Conservation (phyloP, 192 early-diverging fungal species). For the Coemansia brasiliensis region DNA sequence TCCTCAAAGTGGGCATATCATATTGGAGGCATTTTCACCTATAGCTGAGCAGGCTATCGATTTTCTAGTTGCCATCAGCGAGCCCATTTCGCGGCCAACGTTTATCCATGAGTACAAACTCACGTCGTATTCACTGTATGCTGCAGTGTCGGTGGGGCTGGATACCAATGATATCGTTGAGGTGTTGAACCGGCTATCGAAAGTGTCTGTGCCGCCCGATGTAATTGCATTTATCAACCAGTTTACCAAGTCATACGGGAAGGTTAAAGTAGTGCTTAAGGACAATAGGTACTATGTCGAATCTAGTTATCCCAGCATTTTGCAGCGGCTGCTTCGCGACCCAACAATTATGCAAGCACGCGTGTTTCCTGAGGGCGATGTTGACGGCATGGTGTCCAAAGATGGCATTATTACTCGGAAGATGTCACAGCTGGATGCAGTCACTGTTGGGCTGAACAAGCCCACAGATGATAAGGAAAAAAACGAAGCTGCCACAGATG, state of each 20-base stretch:
- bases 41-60: constrained; percentile 95
- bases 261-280: constrained; percentile 95
- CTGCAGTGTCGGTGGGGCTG: constrained; percentile 96
- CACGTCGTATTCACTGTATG: constrained; percentile 93
- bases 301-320: constrained; percentile 76
- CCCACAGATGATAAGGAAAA: constrained; percentile 10
- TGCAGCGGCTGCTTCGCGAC: constrained; percentile 79
- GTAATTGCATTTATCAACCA: constrained; percentile 75
- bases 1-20: constrained; percentile 76
- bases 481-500: neutral
- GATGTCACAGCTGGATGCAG: constrained; percentile 65
- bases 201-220: constrained; percentile 75
- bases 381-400: constrained; percentile 38
- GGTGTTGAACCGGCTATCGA: constrained; percentile 86
- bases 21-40: constrained; percentile 95
- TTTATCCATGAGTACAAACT: constrained; percentile 81
- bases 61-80: constrained; percentile 92
- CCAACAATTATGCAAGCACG: constrained; percentile 69
- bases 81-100: constrained; percentile 82
- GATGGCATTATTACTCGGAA: constrained; percentile 60
- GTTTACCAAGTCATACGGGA: constrained; percentile 88
- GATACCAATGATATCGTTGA: constrained; percentile 89
- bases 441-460: constrained; percentile 66
- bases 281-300: constrained; percentile 94
- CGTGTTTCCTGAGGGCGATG: constrained; percentile 52